Conservation (phyloP, 2,329 filamentous ascomycete species). For the Graphiopsis chlorocephala region DNA sequence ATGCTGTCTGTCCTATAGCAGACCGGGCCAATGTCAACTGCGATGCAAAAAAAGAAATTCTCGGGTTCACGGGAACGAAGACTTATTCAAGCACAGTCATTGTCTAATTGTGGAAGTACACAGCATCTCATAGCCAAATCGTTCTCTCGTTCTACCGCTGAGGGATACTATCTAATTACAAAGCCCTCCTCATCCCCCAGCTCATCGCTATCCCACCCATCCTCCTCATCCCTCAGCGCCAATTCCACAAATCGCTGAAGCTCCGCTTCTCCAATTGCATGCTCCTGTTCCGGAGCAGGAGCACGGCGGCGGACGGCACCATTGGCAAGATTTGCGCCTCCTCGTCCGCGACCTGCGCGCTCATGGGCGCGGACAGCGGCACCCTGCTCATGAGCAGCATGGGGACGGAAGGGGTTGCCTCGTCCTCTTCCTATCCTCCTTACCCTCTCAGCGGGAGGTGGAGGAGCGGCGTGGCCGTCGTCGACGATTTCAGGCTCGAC, state of each 20-base stretch:
- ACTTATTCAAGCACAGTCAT: not conserved
- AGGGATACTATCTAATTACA: not conserved
- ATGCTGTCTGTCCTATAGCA: not conserved
- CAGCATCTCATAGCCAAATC: not conserved
- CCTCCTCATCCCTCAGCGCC: constrained; percentile 53
- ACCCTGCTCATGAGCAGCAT: constrained; percentile 21
- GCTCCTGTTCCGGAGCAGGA: constrained; percentile 18
- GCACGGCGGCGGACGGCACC: not conserved
- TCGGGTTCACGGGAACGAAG: not conserved
- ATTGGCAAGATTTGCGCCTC: not conserved
- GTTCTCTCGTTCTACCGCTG: not conserved
- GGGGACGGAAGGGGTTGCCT: constrained; percentile 27
- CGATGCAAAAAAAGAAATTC: not conserved
- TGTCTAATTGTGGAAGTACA: not conserved
- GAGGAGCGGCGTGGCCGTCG: not conserved
- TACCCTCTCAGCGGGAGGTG: not conserved
- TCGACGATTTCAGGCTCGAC: not conserved
- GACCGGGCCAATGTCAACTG: not conserved
- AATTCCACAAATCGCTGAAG: constrained; percentile 53
- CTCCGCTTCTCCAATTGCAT: constrained; percentile 31
- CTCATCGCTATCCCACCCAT: constrained; percentile 60
- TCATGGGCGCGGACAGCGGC: constrained; percentile 21
- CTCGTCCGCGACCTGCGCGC: not conserved
- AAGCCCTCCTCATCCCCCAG: constrained; percentile 41
- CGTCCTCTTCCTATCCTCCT: constrained; percentile 18